These are phyloP conservation scores for Camellia oleifera DNA, from an alignment of 179 eudicot genomes.

Conservation along the genomic window DNA sequence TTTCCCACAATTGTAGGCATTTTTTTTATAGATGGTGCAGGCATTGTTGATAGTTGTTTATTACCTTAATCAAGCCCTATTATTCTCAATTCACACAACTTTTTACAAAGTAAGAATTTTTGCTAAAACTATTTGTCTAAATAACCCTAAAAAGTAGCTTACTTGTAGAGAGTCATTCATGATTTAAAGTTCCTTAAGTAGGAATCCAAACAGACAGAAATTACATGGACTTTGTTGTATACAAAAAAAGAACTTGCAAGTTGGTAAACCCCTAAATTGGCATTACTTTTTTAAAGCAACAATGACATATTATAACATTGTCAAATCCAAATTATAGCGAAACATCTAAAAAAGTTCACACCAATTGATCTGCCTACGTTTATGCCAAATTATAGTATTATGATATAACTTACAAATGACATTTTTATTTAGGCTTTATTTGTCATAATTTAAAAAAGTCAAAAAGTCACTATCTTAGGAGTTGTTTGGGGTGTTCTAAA, in stretches of 20 bases:
- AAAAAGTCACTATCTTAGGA: too few species aligned
- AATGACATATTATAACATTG: too few species aligned
- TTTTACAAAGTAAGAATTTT: neutral
- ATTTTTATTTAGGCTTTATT: too few species aligned
- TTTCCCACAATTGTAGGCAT: too few species aligned
- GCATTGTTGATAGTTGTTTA: neutral
- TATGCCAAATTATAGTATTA: too few species aligned
- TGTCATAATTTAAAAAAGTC: too few species aligned
- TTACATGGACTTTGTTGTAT: neutral
- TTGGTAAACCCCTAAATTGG: slow-evolving; percentile 15
- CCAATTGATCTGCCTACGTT: too few species aligned
- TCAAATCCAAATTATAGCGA: too few species aligned
- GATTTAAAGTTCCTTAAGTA: neutral
- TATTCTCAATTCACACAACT: neutral
- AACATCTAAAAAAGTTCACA: too few species aligned
- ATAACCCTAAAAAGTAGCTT: neutral
- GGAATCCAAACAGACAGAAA: neutral
- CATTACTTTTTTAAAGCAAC: neutral
- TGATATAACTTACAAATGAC: too few species aligned
- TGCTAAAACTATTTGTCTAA: neutral
- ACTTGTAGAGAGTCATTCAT: neutral
- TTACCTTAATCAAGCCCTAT: neutral
- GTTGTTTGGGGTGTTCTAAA: too few species aligned
- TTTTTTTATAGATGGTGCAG: too few species aligned
- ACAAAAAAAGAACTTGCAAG: neutral